These are phyloP conservation scores for Stachybotrys chartarum DNA, from an alignment of 2,329 filamentous ascomycete species.

Conservation along the genomic window DNA sequence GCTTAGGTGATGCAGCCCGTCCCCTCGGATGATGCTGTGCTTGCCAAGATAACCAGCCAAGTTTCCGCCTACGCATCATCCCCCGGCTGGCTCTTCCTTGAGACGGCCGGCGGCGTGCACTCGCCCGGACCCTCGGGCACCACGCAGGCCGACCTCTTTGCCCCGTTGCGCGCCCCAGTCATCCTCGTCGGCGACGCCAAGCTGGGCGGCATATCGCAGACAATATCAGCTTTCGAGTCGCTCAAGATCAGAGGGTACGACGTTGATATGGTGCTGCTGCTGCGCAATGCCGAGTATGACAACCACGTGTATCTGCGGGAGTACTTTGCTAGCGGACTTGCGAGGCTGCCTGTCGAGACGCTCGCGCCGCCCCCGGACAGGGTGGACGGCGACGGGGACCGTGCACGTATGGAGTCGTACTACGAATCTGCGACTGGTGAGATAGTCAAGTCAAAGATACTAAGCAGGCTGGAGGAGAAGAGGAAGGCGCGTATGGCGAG, in stretches of 20 bases:
- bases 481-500: too few species aligned
- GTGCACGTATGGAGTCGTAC: too few species aligned
- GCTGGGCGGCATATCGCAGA: conserved; percentile 73
- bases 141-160: conserved; percentile 71
- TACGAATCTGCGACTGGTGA: too few species aligned
- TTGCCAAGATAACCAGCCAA: conserved; percentile 35
- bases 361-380: conserved; percentile 44
- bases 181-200: conserved; percentile 68
- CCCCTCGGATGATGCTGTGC: conserved; percentile 38
- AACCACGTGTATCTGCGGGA: conserved; percentile 61
- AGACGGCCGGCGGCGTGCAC: conserved; percentile 77
- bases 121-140: conserved; percentile 71
- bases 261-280: conserved; percentile 62
- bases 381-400: conserved; percentile 1
- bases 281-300: conserved; percentile 56
- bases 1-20: background rate
- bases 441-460: too few species aligned
- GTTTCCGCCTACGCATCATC: conserved; percentile 31
- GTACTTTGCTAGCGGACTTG: conserved; percentile 46
- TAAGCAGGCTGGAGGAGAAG: too few species aligned
- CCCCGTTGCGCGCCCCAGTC: conserved; percentile 64
- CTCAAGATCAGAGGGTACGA: conserved; percentile 73
- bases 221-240: conserved; percentile 75
- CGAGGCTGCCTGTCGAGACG: conserved; percentile 25
- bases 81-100: conserved; percentile 61